Evolutionary conservation across 2,329 filamentous ascomycete species (phyloP).

Genomic region (Talaromyces sp.): DNA sequence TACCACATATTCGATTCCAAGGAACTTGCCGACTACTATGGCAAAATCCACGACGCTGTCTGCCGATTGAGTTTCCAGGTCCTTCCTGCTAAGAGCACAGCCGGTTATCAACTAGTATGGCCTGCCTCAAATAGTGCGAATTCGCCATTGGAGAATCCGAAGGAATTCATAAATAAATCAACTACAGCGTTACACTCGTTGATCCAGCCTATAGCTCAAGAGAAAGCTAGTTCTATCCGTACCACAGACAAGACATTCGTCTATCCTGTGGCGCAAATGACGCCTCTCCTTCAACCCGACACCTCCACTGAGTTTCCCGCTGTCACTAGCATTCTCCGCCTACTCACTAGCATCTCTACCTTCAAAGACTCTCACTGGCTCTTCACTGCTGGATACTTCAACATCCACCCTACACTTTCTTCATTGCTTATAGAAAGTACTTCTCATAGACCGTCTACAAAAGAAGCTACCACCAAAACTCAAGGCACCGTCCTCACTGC

Average conservation of each 20-base stretch:
- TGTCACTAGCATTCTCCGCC: conserved; percentile 69
- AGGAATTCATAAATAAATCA: conserved; percentile 66
- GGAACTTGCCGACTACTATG: conserved; percentile 79
- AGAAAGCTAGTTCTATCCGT: conserved; percentile 30
- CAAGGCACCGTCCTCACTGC: conserved; percentile 85
- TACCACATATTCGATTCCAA: conserved; percentile 86
- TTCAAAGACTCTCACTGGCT: conserved; percentile 78
- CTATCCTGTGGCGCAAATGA: conserved; percentile 84
- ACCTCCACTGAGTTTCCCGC: conserved; percentile 85
- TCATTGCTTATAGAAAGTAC: conserved; percentile 72
- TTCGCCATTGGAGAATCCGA: conserved; percentile 67
- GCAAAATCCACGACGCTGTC: conserved; percentile 70
- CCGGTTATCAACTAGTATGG: conserved; percentile 64
- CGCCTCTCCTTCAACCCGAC: conserved; percentile 74
- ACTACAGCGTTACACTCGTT: conserved; percentile 65
- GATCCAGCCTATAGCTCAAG: conserved; percentile 51
- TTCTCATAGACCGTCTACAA: conserved; percentile 29
- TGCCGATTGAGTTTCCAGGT: conserved; percentile 79
- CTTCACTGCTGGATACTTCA: conserved; percentile 98
- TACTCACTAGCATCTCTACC: conserved; percentile 57
- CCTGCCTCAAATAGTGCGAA: conserved; percentile 69
- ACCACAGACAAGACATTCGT: conserved; percentile 64
- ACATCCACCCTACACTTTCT: conserved; percentile 82
- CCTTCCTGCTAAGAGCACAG: conserved; percentile 50
- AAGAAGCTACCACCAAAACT: conserved; percentile 28